Conservation (phyloP, 2,329 filamentous ascomycete genomes). For the Cercospora zeina region DNA sequence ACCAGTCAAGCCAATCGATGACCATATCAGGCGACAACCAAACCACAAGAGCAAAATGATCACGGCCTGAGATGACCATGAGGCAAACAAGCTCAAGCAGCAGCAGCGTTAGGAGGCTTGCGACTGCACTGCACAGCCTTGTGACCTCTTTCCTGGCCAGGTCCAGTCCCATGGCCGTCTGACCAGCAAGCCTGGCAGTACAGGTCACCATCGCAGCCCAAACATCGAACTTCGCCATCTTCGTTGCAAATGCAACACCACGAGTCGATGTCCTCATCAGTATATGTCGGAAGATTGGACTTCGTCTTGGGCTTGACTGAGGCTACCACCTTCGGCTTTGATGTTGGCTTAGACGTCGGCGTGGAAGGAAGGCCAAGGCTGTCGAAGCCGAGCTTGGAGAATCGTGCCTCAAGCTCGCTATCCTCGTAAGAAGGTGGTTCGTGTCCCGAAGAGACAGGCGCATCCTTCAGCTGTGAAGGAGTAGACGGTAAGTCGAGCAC, state of each 20-base stretch:
- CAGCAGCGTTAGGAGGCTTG: constrained; percentile 19
- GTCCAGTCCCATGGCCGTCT: constrained; percentile 73
- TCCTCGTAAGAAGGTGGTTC: constrained; percentile 42
- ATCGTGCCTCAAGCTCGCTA: constrained; percentile 49
- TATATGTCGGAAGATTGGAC: constrained; percentile 46
- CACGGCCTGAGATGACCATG: neutral
- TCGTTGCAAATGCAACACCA: constrained; percentile 85
- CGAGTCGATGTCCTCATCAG: constrained; percentile 69
- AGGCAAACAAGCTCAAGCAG: constrained; percentile 4
- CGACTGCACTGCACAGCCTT: constrained; percentile 54
- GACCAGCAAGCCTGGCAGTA: constrained; percentile 80
- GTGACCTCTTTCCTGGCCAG: constrained; percentile 70
- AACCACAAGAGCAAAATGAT: neutral
- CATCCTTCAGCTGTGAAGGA: constrained; percentile 33
- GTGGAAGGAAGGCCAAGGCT: constrained; percentile 50
- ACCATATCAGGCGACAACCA: neutral
- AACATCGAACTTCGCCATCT: constrained; percentile 70
- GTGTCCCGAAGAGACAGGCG: constrained; percentile 16
- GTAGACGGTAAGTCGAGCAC: constrained; percentile 38
- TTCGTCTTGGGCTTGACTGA: constrained; percentile 35
- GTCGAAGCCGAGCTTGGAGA: constrained; percentile 48
- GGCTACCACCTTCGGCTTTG: constrained; percentile 29
- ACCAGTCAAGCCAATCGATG: neutral
- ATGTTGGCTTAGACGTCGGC: constrained; percentile 46
- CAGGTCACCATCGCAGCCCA: constrained; percentile 68